Evolutionary conservation across 148 eudicot genomes (phyloP), one percentile per base, ranked within the genome.

Genomic region (Tetragonia tetragonoides): DNA sequence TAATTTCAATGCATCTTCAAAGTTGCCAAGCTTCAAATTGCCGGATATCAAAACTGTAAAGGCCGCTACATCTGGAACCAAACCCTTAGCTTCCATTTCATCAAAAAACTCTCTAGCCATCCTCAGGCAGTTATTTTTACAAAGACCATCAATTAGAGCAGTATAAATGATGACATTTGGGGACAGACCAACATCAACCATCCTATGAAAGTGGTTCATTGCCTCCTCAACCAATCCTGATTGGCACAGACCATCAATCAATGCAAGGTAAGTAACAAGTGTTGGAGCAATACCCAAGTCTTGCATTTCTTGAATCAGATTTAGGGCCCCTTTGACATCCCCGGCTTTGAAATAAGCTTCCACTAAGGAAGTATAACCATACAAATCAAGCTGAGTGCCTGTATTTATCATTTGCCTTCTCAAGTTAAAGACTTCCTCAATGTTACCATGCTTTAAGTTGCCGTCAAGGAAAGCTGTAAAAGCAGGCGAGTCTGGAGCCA

Each of bases 391-490:
- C 86, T 86, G 87, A 83, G 91, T 15, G 81, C 94, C 97, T 42
- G 53, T 74, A 56, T 86, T 83, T 56, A 63, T 70, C 91, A 92
- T 86, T 84, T 68, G 83, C 59, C 66, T 80, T 49, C 75, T 83
- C 70, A 91, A 86, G 61, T 81, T 80, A 76, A 93, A 83, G 51
- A 92, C 97, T 82, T 91, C 96, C 62, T 82, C 79, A 75, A 89
- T 67, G 76, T 87, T 82, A 61, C 97, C 99, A 82, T 82, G 81
- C 86, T 95, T 93, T 79, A 91, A 53, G 68, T 84, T 82, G 73
- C 97, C 99, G 84, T 88, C 89, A 73, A 95, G 87, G 77, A 95
- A 78, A 68, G 97, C 86, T 56, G 99, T 92, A 77, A 91, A 95
- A 67, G 89, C 89, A 82, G 85, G 78, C 80, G 47, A 78, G 84